These are phyloP conservation scores for Fusarium sp. DNA, from an alignment of 2,329 filamentous ascomycete genomes.

Conservation along the genomic window DNA sequence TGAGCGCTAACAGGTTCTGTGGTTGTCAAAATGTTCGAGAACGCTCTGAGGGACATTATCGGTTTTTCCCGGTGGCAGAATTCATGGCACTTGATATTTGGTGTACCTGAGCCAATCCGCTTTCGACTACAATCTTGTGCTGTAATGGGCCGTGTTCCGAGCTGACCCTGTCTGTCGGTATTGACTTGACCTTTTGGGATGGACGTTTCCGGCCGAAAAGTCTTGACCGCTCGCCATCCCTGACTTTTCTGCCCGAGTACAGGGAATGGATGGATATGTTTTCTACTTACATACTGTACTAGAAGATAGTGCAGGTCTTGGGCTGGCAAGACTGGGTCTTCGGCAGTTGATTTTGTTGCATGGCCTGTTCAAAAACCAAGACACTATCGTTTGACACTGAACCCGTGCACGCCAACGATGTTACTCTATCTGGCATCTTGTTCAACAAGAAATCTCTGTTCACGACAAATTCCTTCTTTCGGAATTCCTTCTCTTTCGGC, in stretches of 20 bases:
- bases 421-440: constrained; percentile 29
- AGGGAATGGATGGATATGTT: not conserved
- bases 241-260: not conserved
- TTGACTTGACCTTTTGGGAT: constrained; percentile 12
- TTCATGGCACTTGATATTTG: constrained; percentile 10
- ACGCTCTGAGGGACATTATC: constrained; percentile 28
- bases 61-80: constrained; percentile 28
- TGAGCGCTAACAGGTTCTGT: constrained; percentile 37
- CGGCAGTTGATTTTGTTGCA: constrained; percentile 28
- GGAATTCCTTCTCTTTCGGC: constrained; percentile 21
- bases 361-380: constrained; percentile 29
- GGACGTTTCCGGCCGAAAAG: constrained; percentile 33
- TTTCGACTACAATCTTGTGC: constrained; percentile 22
- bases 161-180: constrained; percentile 13
- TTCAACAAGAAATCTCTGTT: constrained; percentile 29
- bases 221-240: constrained; percentile 6
- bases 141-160: constrained; percentile 29
- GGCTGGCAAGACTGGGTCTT: not conserved
- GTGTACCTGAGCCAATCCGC: constrained; percentile 27
- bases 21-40: constrained; percentile 38
- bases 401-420: constrained; percentile 26
- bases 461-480: constrained; percentile 23
- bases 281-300: not conserved
- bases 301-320: too few species aligned
- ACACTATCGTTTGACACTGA: constrained; percentile 28